Evolutionary conservation across 2,329 filamentous ascomycete species (phyloP).

Genomic region (Nigrograna mackinnonii): DNA sequence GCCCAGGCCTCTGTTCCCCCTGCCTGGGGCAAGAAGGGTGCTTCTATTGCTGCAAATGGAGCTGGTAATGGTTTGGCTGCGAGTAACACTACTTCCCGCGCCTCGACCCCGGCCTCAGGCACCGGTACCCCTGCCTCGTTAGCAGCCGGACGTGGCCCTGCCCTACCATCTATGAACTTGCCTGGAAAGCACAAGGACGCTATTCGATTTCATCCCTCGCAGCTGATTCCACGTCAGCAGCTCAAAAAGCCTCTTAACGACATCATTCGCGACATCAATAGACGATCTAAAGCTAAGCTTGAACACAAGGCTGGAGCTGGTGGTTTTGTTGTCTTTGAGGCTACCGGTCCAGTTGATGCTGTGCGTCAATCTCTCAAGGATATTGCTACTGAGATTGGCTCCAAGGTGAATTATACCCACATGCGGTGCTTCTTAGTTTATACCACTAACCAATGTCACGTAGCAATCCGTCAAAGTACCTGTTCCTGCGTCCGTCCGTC

Average conservation of each 20-base stretch:
- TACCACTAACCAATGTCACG: constrained; percentile 7
- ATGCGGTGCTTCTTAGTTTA: not conserved
- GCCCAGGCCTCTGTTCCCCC: constrained; percentile 64
- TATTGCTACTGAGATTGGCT: constrained; percentile 83
- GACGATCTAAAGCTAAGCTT: constrained; percentile 84
- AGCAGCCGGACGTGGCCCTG: constrained; percentile 32
- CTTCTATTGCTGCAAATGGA: constrained; percentile 50
- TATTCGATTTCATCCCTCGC: constrained; percentile 72
- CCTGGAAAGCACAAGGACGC: constrained; percentile 82
- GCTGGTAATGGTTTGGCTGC: constrained; percentile 56
- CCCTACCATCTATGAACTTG: constrained; percentile 69
- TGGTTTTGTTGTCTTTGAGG: constrained; percentile 79
- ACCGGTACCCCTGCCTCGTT: constrained; percentile 49
- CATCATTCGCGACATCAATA: constrained; percentile 88
- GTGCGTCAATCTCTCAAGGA: constrained; percentile 89
- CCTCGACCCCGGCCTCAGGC: constrained; percentile 67
- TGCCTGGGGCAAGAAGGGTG: constrained; percentile 76
- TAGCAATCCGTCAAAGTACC: constrained; percentile 73
- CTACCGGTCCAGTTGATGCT: constrained; percentile 79
- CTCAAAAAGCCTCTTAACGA: constrained; percentile 85
- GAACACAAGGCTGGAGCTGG: constrained; percentile 74
- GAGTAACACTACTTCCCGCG: constrained; percentile 56
- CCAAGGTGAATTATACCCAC: constrained; percentile 65
- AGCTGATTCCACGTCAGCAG: constrained; percentile 75
- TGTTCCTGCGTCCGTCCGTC: constrained; percentile 80